Evolutionary conservation across 2,329 filamentous ascomycete species (phyloP).

Genomic region (Neonectria sp.): DNA sequence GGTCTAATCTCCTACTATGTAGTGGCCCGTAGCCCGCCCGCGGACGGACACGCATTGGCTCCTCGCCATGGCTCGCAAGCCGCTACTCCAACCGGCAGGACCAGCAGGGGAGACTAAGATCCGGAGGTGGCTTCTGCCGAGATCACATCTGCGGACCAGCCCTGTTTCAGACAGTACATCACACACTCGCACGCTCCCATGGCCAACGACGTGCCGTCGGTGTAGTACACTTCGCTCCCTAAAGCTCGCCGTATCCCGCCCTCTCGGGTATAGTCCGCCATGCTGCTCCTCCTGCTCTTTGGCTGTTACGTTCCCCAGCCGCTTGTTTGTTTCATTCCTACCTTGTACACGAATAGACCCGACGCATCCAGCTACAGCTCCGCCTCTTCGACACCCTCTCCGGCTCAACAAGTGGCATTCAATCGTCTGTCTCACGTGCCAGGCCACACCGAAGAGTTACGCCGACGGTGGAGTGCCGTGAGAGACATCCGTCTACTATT

Average conservation of each 20-base stretch:
- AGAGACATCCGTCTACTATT: slow-evolving; percentile 3
- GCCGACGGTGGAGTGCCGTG: slow-evolving; percentile 7
- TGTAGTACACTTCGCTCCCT: not conserved
- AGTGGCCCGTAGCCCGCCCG: slow-evolving; percentile 4
- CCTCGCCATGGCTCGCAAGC: slow-evolving; percentile 6
- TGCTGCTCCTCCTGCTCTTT: not conserved
- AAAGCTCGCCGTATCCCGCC: slow-evolving; percentile 13
- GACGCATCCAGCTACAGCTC: not conserved
- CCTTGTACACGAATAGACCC: not conserved
- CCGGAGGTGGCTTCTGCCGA: slow-evolving; percentile 53
- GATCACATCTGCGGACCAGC: slow-evolving; percentile 41
- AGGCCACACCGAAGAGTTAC: slow-evolving; percentile 15
- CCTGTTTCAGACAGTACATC: slow-evolving; percentile 47
- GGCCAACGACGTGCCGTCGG: slow-evolving; percentile 30
- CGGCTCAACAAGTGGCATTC: not conserved
- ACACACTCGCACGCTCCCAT: slow-evolving; percentile 28
- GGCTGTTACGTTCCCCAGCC: slow-evolving; percentile 9
- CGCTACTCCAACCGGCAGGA: slow-evolving; percentile 35
- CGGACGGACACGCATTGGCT: slow-evolving; percentile 12
- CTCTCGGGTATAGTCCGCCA: slow-evolving; percentile 3
- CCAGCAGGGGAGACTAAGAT: slow-evolving; percentile 36
- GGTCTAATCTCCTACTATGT: slow-evolving; percentile 2
- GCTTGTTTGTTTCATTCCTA: slow-evolving; percentile 30
- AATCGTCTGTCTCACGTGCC: slow-evolving; percentile 18
- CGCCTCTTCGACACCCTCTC: not conserved